Percentiles rank a stretch among this genome's conserved stretches.
These are phyloP conservation scores for Dactylella cylindrospora DNA, from an alignment of 2,329 filamentous ascomycete genomes.

Conservation along the genomic window DNA sequence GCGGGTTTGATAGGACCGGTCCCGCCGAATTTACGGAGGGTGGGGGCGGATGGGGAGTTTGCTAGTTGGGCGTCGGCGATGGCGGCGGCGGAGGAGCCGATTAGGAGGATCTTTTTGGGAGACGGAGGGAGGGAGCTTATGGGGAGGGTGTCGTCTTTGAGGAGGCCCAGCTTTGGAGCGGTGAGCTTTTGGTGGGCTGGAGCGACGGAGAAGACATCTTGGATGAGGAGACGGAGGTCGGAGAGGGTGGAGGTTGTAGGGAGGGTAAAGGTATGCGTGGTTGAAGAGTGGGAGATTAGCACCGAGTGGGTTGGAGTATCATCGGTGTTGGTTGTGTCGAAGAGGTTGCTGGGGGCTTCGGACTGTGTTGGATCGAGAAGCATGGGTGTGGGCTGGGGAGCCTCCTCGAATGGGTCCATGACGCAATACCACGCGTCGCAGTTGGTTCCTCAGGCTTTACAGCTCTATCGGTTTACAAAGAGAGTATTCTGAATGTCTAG, in stretches of 20 bases:
- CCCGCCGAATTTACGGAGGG: constrained; percentile 52
- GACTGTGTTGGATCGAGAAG: constrained; percentile 18
- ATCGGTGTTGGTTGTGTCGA: background rate
- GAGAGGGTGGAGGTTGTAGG: constrained; percentile 56
- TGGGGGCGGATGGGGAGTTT: constrained; percentile 8
- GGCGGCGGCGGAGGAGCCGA: constrained; percentile 57
- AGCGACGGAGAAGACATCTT: constrained; percentile 60
- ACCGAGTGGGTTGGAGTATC: constrained; percentile 55
- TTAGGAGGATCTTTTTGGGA: constrained; percentile 62
- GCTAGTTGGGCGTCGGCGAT: constrained; percentile 54
- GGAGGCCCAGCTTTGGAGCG: constrained; percentile 64
- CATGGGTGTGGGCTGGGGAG: background rate
- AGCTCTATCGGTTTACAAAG: too few relatives aligned
- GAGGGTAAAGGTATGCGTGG: constrained; percentile 55
- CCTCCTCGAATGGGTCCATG: background rate
- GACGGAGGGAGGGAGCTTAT: constrained; percentile 58
- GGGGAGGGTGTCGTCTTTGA: constrained; percentile 61
- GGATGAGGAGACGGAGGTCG: constrained; percentile 64
- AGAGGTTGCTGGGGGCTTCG: background rate
- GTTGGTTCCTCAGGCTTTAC: too few relatives aligned
- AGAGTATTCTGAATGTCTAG: too few relatives aligned
- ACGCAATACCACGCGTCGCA: too few relatives aligned
- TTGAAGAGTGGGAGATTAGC: constrained; percentile 54
- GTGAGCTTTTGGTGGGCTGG: constrained; percentile 68
- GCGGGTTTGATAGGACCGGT: constrained; percentile 53